Evolutionary conservation across 106 monocot species (phyloP).

Genomic region (Acanthochlamys bracteata): DNA sequence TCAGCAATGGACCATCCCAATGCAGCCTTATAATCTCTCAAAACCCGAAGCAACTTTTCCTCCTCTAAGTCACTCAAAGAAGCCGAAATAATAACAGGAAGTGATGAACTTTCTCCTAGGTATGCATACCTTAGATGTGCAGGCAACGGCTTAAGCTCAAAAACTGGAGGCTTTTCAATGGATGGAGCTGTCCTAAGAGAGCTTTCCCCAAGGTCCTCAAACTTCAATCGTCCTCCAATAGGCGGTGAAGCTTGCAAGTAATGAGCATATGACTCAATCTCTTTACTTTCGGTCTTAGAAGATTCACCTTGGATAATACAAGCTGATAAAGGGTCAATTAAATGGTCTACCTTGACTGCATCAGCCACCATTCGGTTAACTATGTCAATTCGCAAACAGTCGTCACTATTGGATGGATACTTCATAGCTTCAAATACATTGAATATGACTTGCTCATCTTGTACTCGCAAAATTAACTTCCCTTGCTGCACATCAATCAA

Average conservation of each 20-base stretch:
- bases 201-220: not conserved
- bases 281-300: too few relatives aligned
- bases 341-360: too few relatives aligned
- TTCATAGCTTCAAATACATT: too few relatives aligned
- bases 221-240: not conserved
- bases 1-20: slow-evolving; percentile 1
- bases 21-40: not conserved
- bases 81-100: slow-evolving; percentile 3
- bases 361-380: too few relatives aligned
- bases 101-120: not conserved
- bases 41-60: not conserved
- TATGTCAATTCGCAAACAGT: too few relatives aligned
- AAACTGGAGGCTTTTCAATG: not conserved
- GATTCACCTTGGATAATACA: too few relatives aligned
- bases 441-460: too few relatives aligned
- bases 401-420: too few relatives aligned
- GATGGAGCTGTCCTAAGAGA: not conserved
- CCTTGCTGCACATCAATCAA: too few relatives aligned
- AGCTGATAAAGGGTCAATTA: too few relatives aligned
- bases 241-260: not conserved
- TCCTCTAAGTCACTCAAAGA: not conserved
- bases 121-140: not conserved
- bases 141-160: not conserved
- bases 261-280: not conserved
- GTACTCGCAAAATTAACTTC: too few relatives aligned